Evolutionary conservation across 2,329 filamentous ascomycete species (phyloP).

Genomic region (Davidsoniella australis): DNA sequence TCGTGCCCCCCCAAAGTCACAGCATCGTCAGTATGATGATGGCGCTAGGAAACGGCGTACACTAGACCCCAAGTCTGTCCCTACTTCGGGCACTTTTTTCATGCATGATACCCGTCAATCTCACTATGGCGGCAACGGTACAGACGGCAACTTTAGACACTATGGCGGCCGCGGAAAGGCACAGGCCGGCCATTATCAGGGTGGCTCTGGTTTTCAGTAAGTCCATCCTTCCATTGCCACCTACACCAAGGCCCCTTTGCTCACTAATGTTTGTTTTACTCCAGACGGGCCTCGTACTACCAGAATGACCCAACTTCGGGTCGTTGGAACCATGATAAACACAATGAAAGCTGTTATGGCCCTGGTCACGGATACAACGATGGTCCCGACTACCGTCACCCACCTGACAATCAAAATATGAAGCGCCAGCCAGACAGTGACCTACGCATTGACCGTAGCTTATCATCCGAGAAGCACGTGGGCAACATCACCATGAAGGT

Average conservation of each 20-base stretch:
- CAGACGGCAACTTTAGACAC: neutral
- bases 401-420: conserved; percentile 16
- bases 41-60: conserved; percentile 70
- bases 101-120: conserved; percentile 85
- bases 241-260: neutral
- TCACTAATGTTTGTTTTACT: neutral
- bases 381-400: conserved; percentile 23
- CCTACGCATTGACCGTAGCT: conserved; percentile 52
- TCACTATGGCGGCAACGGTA: conserved; percentile 22
- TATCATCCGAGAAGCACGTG: conserved; percentile 70
- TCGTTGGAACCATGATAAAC: conserved; percentile 89
- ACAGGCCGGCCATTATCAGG: too few relatives aligned
- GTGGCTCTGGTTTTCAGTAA: neutral
- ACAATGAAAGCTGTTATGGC: conserved; percentile 37
- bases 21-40: conserved; percentile 22
- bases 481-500: conserved; percentile 77
- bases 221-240: neutral
- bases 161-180: neutral
- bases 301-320: conserved; percentile 20
- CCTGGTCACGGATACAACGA: conserved; percentile 16
- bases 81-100: conserved; percentile 88
- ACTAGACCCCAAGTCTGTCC: conserved; percentile 85
- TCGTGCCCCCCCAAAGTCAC: conserved; percentile 34
- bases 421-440: conserved; percentile 41
- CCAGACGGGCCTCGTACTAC: too few relatives aligned